Evolutionary conservation across 2,329 filamentous ascomycete species (phyloP), one percentile per base, ranked within the genome.

Genomic region (Diplodia sapinea): DNA sequence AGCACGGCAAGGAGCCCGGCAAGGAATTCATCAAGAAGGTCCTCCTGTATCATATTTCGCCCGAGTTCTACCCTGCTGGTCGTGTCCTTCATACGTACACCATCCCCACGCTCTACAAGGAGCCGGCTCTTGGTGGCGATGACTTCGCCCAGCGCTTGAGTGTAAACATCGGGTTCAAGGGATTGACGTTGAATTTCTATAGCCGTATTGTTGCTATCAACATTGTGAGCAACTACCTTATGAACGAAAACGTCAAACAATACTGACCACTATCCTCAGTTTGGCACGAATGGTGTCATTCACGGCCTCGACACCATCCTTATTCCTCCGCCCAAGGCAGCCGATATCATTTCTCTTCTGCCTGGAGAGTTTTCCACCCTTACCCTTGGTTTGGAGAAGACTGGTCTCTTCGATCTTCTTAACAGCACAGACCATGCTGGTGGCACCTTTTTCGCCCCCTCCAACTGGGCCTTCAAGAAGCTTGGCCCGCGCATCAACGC

Each of bases 331-430:
- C 89, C 91, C 0, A 81, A 82, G 31, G 82, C 87, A 52, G 82
- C 87, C 65, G 83, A 86, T 11, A 87, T 94, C 38, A 85, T 96
- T 74, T 80, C 84, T 65, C 78, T 88, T 43, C 79, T 89, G 47
- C 93, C 93, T 0, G 79, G 82, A 56, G 84, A 89, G 69, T 96
- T 96, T 83, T 92, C 89, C 71, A 96, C 93, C 0, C 86, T 96
- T 1, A 84, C 90, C 63, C 86, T 94, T 8, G 94, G 87, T 4
- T 87, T 93, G 33, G 82, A 85, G 66, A 92, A 91, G 81, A 94
- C 92, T 0, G 88, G 90, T 9, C 85, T 97, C 1, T 83, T 85
- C 66, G 80, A 88, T 13, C 84, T 84, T 61, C 80, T 89, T 65
- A 82, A 86, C 72, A 81, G 84, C 71, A 84, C 79, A 65, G 81